Evolutionary conservation across 371 early-diverging fungal genomes (phyloP), one percentile per base, ranked within the genome.

Genomic region (Mortierella sp.): DNA sequence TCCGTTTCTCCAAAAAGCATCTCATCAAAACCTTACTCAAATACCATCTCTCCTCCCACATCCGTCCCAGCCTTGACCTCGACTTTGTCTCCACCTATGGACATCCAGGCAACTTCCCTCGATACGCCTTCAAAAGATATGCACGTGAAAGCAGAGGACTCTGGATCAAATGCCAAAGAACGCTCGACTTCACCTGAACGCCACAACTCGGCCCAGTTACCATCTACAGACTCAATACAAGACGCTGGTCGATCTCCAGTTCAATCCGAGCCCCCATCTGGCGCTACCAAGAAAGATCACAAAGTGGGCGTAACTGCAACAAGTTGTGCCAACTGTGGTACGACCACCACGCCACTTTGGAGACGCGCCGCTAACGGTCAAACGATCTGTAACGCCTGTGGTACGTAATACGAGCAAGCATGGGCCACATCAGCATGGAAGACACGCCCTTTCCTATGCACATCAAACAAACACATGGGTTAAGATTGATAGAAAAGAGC

Each of bases 271-370:
- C 21, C 38, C 38, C 38, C 14, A 24, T 7, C 2, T n/a, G 12
- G 14, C 23, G 28, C 39, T 1, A 50, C 34, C 50, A 64, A 64
- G 41, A 71, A 70, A 49, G 69, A 67, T 9, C 60, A 58, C 12
- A 67, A 64, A 27, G 54, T 38, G 10, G 34, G 34, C n/a, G 74
- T 73, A 26, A 73, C 83, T 23, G 84, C 83, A 54, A 86, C 85
- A 46, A 83, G 84, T 58, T 97, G 97, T 82, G 86, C 90, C 67
- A 96, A 97, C 81, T 97, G 97, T 85, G 86, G 88, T 13, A 94
- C 93, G 14, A 92, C 90, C 13, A 84, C 87, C 21, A 98, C 98
- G 12, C 96, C 97, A 23, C 84, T 95, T 30, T 98, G 98, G 98
- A 81, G 98, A 59, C 84, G 96, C 64, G 91, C 91, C 66, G 87